A percentile compares a stretch with the other conserved stretches of the same genome.
phyloP scores from a whole-genome alignment of 2,329 filamentous ascomycete species.

The Ophiostoma sp. region DNA sequence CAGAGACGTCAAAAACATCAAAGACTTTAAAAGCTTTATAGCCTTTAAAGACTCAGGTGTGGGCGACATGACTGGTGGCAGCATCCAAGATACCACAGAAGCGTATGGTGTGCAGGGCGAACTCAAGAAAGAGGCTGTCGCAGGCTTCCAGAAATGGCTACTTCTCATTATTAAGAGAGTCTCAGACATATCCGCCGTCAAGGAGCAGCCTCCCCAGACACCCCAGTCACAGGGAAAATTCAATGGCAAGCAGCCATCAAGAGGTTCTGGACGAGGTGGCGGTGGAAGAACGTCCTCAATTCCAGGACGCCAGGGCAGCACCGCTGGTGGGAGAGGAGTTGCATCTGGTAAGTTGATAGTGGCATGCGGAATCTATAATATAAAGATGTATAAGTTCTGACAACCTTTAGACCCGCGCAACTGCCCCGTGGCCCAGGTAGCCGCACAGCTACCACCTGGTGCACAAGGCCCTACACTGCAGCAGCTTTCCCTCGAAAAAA shows the following conservation, averaged over 20 bases:
- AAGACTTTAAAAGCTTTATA: neutral
- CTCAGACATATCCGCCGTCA: constrained; percentile 58
- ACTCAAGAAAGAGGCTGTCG: constrained; percentile 63
- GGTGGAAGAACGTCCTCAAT: neutral
- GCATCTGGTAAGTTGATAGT: constrained; percentile 16
- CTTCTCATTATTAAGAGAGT: constrained; percentile 63
- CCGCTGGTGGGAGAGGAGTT: neutral
- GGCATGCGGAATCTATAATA: neutral
- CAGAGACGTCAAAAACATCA: neutral
- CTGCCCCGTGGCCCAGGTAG: neutral
- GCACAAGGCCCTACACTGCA: neutral
- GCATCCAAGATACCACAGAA: constrained; percentile 46
- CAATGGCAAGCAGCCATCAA: constrained; percentile 15
- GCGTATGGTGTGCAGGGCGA: constrained; percentile 49
- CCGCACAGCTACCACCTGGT: neutral
- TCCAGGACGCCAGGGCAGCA: neutral
- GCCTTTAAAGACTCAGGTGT: neutral
- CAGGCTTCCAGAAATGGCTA: constrained; percentile 78
- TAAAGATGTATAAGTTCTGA: neutral
- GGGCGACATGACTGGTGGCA: neutral
- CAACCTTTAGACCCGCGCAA: neutral
- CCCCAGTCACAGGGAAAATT: constrained; percentile 26
- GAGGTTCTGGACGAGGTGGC: neutral
- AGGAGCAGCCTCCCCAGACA: constrained; percentile 36
- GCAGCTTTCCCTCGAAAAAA: constrained; percentile 48